phyloP scores from a whole-genome alignment of 768 basidiomycete species.

The Collybiopsis luxurians region DNA sequence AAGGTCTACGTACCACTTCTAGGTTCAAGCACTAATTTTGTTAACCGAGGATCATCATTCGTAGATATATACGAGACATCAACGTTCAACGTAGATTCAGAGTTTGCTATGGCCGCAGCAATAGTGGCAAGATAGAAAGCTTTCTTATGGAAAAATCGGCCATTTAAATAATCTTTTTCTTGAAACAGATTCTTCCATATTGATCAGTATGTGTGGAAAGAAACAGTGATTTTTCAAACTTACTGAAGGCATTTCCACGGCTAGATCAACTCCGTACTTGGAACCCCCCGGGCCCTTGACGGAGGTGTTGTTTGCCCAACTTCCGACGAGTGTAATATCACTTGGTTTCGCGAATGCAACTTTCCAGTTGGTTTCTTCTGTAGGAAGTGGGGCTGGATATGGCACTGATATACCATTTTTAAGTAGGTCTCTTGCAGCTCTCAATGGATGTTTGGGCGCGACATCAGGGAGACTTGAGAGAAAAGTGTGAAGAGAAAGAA shows the following conservation, averaged over 20 bases:
- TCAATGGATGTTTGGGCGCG: constrained; percentile 60
- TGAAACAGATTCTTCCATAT: constrained; percentile 70
- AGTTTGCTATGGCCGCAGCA: constrained; percentile 53
- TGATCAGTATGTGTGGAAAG: neutral
- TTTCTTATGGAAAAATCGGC: constrained; percentile 89
- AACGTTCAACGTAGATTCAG: constrained; percentile 44
- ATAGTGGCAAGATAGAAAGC: constrained; percentile 86
- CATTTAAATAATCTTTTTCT: constrained; percentile 91
- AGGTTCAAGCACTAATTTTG: constrained; percentile 60
- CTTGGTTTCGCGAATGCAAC: constrained; percentile 76
- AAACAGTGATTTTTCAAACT: constrained; percentile 20
- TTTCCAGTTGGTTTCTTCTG: constrained; percentile 85
- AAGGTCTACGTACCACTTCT: constrained; percentile 43
- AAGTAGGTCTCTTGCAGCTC: constrained; percentile 53
- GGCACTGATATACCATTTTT: constrained; percentile 62
- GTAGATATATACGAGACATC: constrained; percentile 61
- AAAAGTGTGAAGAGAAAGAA: constrained; percentile 64
- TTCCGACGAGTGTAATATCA: constrained; percentile 78
- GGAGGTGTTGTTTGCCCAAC: constrained; percentile 78
- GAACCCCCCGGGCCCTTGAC: constrained; percentile 69
- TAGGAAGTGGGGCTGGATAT: constrained; percentile 66
- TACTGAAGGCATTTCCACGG: constrained; percentile 85
- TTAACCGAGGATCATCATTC: constrained; percentile 60
- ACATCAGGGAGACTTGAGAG: constrained; percentile 59
- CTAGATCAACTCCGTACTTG: constrained; percentile 73